Evolutionary conservation across 345 rosid species (phyloP), one percentile per base, ranked within the genome.

Genomic region (Camelina laxa): DNA sequence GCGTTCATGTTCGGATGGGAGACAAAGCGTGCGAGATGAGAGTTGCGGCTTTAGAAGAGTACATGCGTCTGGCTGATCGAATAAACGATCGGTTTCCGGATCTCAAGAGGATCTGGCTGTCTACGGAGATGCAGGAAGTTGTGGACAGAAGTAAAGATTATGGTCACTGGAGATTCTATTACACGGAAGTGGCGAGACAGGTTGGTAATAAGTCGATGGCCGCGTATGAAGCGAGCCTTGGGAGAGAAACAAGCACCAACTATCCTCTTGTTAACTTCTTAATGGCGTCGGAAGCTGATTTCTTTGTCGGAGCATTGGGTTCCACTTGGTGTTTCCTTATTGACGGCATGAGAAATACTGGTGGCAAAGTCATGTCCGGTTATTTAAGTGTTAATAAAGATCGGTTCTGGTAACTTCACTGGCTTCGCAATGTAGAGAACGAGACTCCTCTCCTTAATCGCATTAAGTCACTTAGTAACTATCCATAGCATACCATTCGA

Each of bases 281-380:
- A 65, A 95, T 95, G 96, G 97, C 97, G 6, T 70, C 90, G 0
- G 97, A 95, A 2, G 86, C 99, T 0, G 93, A 95, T 79, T 92
- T 87, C 69, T 95, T 89, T 66, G 76, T 92, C 0, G 99, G 99
- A 16, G 99, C 99, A 41, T 74, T 95, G 73, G 97, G 99, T 27
- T 95, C 97, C 2, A 95, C 99, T 10, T 95, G 99, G 99, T 92
- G 97, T 75, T 95, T 80, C 74, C 93, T 95, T 47, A 92, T 95
- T 5, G 99, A 92, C 20, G 96, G 97, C 19, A 95, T 95, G 97
- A 87, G 99, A 80, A 92, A 89, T 36, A 95, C 99, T 0, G 97
- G 96, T 30, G 99, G 99, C 45, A 95, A 95, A 75, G 96, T 90
- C 48, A 86, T 92, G 96, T 85, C 94, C 0, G 97, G 97, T 67